Conservation (phyloP, 2,329 filamentous ascomycete genomes). For the Ophidiomyces ophidiicola region DNA sequence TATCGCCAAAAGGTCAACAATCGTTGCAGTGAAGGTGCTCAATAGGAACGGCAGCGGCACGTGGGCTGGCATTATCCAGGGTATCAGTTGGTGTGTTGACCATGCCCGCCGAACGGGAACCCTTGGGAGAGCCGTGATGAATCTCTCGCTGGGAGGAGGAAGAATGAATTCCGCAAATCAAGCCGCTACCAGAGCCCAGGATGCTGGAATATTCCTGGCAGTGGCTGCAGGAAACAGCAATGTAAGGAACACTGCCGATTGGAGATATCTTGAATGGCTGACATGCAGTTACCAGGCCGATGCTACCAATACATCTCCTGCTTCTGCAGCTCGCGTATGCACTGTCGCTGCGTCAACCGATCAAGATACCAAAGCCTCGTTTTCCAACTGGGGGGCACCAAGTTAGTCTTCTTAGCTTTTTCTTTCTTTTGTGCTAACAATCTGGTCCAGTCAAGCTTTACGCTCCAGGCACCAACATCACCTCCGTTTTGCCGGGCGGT, state of each 20-base stretch:
- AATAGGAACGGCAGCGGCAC: slow-evolving; percentile 36
- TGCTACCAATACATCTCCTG: slow-evolving; percentile 28
- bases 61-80: slow-evolving; percentile 37
- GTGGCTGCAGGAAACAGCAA: slow-evolving; percentile 33
- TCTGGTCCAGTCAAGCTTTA: slow-evolving; percentile 40
- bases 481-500: slow-evolving; percentile 37
- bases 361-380: slow-evolving; percentile 26
- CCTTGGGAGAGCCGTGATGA: slow-evolving; percentile 25
- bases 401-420: slow-evolving; percentile 12
- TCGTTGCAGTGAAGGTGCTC: slow-evolving; percentile 41
- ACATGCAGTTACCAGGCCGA: slow-evolving; percentile 17
- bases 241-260: slow-evolving; percentile 12
- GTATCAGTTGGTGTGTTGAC: slow-evolving; percentile 33
- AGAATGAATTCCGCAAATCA: slow-evolving; percentile 28
- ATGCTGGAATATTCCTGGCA: slow-evolving; percentile 29
- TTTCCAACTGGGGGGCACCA: slow-evolving; percentile 35
- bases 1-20: slow-evolving; percentile 28
- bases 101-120: slow-evolving; percentile 22
- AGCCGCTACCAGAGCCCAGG: slow-evolving; percentile 27
- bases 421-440: slow-evolving; percentile 14
- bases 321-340: slow-evolving; percentile 28
- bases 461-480: slow-evolving; percentile 43
- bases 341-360: slow-evolving; percentile 32
- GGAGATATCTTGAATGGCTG: neutral
- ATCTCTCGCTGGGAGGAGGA: slow-evolving; percentile 28